Evolutionary conservation across 2,329 filamentous ascomycete species (phyloP), one percentile per base, ranked within the genome.

Genomic region (Colletotrichum zoysiae): DNA sequence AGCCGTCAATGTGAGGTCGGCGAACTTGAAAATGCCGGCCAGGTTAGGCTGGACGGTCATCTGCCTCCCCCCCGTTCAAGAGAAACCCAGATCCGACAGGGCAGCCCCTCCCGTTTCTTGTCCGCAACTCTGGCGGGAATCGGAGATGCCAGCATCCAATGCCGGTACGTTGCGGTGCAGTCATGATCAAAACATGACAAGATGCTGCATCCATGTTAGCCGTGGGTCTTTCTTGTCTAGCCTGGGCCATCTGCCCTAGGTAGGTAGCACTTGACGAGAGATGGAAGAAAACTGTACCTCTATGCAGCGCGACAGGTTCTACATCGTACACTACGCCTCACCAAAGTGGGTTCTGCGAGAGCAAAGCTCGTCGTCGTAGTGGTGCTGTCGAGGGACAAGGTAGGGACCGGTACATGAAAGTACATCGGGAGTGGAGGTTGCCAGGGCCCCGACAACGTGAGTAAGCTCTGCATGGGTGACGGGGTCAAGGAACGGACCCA

Each of bases 391-490:
- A 71, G 69, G 69, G 69, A 44, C 51, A 71, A 58, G 68, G 60
- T 59, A 72, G 56, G 55, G 61, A 59, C 40, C 56, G 67, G 67
- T 73, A 73, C 70, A 51, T 71, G 48, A 50, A 30, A 20, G 57
- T 70, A 73, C 70, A 35, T 73, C 56, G 67, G 70, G 35, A 46
- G 70, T 73, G 67, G 70, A 71, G 56, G 61, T 59, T 53, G 56
- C 51, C 46, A 71, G 70, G 70, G 63, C 67, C 42, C 70, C 70
- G 70, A 73, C 59, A 58, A 53, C 26, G 48, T 70, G 67, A 73
- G 70, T 66, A 73, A 73, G 70, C 70, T 73, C 61, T 73, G 70
- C 70, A 73, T 62, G 70, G 60, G 58, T 61, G 33, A 62, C 48
- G 35, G n/a, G 38, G 50, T 51, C 65, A 55, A 65, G 55, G 65